Base-by-base conservation (phyloP, 768 basidiomycete genomes). In the Leccinum subtestaceum region DNA sequence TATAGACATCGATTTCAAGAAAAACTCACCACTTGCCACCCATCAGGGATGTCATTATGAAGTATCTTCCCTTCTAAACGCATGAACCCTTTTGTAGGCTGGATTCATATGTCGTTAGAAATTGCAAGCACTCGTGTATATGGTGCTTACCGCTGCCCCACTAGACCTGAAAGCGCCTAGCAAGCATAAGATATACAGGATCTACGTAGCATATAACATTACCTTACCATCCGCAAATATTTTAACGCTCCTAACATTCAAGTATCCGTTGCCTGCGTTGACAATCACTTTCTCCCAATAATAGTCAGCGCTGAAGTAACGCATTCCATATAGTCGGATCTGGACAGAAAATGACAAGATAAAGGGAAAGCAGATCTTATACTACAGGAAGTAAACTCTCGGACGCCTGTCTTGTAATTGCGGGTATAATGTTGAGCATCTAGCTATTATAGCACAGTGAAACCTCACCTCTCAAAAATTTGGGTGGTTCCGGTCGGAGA, bases 1-100 rank as follows among this genome's bases (percentile, higher is more conserved):
- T 19, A 45, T 15, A 32, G 5, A 27, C 34, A 55, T 19, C 21
- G 12, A 27, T 19, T 23, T 49, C n/a, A 15, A 15, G 38, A 46
- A 27, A 38, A 36, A 78, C 89, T 73, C 70, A 93, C 93, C 61
- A 93, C 91, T 80, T 96, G 93, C 93, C 93, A 95, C 3, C 88
- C 90, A 70, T 91, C 89, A 5, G 84, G 83, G 57, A 95, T 85
- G 21, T 86, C 76, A 32, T 82, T 76, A 45, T 78, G 79, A 49
- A 95, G 78, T 45, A 83, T 75, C 4, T 88, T 80, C 12, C 85
- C 76, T 19, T 83, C 78, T 17, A 86, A 77, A 53, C 93, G 82
- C 85, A 97, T 84, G 69, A 90, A 85, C 2, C 93, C 95, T 23
- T 77, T 82, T 21, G 87, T 89, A 13, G 96, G 77, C 88, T 62